Percentiles rank a stretch among this genome's conserved stretches.
Evolutionary conservation across 495 filamentous ascomycete species (phyloP).

Genomic region (Penicillium paxilli): DNA sequence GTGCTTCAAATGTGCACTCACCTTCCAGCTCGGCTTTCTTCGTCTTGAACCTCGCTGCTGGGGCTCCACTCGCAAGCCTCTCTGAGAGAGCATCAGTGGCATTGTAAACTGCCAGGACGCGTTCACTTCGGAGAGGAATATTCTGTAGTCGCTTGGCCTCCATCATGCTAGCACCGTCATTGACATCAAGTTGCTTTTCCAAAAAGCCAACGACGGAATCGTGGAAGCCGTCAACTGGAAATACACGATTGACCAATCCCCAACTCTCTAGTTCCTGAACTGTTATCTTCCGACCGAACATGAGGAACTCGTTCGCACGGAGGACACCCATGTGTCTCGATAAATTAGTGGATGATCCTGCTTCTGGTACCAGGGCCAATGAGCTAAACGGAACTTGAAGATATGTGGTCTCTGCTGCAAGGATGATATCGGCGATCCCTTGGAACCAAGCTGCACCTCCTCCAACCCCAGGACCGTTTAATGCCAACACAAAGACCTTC

Average conservation of each 20-base stretch:
- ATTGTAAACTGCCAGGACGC: constrained; percentile 18
- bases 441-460: constrained; percentile 26
- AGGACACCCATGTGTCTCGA: constrained; percentile 19
- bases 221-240: constrained; percentile 16
- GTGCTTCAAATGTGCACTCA: too few relatives aligned
- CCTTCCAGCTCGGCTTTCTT: constrained; percentile 17
- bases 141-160: constrained; percentile 20
- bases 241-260: constrained; percentile 10
- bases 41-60: constrained; percentile 12
- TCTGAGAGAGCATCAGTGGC: constrained; percentile 20
- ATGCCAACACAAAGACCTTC: constrained; percentile 20
- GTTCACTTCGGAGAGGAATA: constrained; percentile 10
- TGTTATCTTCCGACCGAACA: constrained; percentile 18
- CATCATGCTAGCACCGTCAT: constrained; percentile 24
- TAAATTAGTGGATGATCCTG: constrained; percentile 10
- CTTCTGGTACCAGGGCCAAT: constrained; percentile 19
- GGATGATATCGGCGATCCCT: constrained; percentile 21
- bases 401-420: constrained; percentile 16
- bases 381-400: constrained; percentile 23
- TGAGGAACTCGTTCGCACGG: constrained; percentile 21
- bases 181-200: constrained; percentile 13
- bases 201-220: constrained; percentile 11
- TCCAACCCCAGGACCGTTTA: constrained; percentile 21
- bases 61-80: constrained; percentile 17
- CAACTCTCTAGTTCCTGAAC: constrained; percentile 17